These are phyloP conservation scores for Dicorynia guianensis DNA, from an alignment of 306 rosid species.

Conservation along the genomic window DNA sequence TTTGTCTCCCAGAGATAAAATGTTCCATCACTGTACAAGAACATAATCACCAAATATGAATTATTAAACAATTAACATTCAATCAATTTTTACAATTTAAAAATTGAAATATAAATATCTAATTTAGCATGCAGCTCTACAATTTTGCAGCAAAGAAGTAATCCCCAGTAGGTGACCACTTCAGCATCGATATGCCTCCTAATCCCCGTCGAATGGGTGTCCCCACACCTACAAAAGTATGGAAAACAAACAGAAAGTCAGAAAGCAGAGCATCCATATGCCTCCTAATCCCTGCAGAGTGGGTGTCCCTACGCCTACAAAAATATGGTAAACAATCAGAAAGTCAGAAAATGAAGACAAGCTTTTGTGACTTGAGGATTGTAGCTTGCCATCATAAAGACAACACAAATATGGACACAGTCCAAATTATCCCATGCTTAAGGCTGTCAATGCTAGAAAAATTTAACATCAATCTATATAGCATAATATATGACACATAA, in stretches of 20 bases:
- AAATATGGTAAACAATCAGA: slow-evolving; percentile 31
- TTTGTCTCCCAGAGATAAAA: slow-evolving; percentile 99
- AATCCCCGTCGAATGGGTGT: slow-evolving; percentile 96
- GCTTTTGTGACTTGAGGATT: neutral
- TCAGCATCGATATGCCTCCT: slow-evolving; percentile 84
- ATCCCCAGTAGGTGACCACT: slow-evolving; percentile 98
- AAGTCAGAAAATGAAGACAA: slow-evolving; percentile 22
- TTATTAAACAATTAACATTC: slow-evolving; percentile 23
- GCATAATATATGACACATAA: slow-evolving; percentile 4
- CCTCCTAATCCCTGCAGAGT: slow-evolving; percentile 93
- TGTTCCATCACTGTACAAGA: slow-evolving; percentile 78
- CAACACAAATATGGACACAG: slow-evolving; percentile 8
- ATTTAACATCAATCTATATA: slow-evolving; percentile 26
- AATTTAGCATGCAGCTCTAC: slow-evolving; percentile 46
- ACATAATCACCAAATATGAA: slow-evolving; percentile 31
- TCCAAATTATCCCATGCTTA: slow-evolving; percentile 1
- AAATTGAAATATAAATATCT: slow-evolving; percentile 8
- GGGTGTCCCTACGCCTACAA: slow-evolving; percentile 83
- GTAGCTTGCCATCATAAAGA: neutral
- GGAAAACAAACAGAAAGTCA: slow-evolving; percentile 21
- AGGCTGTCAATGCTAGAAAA: neutral
- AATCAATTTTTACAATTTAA: slow-evolving; percentile 27
- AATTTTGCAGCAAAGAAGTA: slow-evolving; percentile 94
- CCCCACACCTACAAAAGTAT: slow-evolving; percentile 66
- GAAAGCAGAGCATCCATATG: slow-evolving; percentile 62